These are phyloP conservation scores for Fistulinella prunicolor DNA, from an alignment of 768 basidiomycete species.

Conservation along the genomic window DNA sequence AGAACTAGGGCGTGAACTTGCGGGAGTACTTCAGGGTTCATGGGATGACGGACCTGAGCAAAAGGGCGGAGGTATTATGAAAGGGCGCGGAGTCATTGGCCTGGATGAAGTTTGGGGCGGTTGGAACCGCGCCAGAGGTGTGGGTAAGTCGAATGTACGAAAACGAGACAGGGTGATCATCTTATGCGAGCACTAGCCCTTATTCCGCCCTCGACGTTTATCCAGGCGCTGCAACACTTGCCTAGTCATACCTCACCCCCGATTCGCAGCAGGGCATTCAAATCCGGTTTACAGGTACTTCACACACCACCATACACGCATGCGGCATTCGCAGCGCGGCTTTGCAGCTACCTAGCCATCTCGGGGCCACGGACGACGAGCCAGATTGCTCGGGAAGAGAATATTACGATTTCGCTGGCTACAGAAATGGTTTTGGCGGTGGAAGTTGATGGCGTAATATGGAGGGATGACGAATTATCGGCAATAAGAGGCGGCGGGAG, in stretches of 20 bases:
- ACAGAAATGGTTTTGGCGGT: conserved; percentile 75
- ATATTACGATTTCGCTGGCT: conserved; percentile 67
- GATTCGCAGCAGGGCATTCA: conserved; percentile 64
- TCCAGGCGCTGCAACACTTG: conserved; percentile 70
- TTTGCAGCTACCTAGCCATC: conserved; percentile 52
- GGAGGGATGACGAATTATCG: conserved; percentile 64
- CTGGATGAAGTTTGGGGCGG: conserved; percentile 94
- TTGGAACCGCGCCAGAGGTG: conserved; percentile 92
- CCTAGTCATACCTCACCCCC: conserved; percentile 61
- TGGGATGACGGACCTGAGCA: conserved; percentile 12
- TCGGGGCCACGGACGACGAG: conserved; percentile 55
- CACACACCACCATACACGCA: conserved; percentile 79
- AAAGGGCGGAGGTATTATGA: conserved; percentile 62
- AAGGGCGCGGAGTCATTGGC: conserved; percentile 73
- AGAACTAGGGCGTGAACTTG: conserved; percentile 81
- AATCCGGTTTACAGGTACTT: conserved; percentile 73
- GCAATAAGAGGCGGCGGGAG: conserved; percentile 38
- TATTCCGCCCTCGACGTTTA: conserved; percentile 83
- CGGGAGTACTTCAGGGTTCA: conserved; percentile 58
- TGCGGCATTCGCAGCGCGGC: conserved; percentile 63
- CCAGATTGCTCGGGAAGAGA: conserved; percentile 70
- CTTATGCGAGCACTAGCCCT: conserved; percentile 54
- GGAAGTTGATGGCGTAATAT: conserved; percentile 67
- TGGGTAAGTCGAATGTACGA: conserved; percentile 48
- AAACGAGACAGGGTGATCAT: background rate